These are phyloP conservation scores for Kernera saxatilis DNA, from an alignment of 345 rosid genomes.

Conservation along the genomic window DNA sequence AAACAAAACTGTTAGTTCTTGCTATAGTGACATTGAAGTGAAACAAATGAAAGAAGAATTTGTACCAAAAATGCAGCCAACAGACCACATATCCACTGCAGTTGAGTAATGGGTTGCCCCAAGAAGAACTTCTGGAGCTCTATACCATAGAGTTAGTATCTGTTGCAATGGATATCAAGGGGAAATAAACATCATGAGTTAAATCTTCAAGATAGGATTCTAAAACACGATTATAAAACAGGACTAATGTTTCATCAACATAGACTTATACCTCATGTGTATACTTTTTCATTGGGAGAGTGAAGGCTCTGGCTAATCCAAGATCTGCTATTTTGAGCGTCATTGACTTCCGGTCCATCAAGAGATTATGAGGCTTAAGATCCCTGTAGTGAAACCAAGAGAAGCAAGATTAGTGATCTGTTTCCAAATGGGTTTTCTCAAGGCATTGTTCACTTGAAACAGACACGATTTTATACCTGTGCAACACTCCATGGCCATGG, in stretches of 20 bases:
- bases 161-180: slow-evolving; percentile 13
- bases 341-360: slow-evolving; percentile 76
- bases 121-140: slow-evolving; percentile 93
- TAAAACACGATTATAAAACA: neutral
- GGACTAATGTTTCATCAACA: neutral
- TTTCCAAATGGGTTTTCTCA: neutral
- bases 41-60: neutral
- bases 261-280: slow-evolving; percentile 40
- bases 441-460: neutral
- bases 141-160: slow-evolving; percentile 92
- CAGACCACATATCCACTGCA: slow-evolving; percentile 97
- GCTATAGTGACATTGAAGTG: neutral
- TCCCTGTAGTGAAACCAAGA: slow-evolving; percentile 44
- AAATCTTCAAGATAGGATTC: neutral
- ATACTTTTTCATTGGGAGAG: slow-evolving; percentile 75
- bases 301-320: slow-evolving; percentile 82
- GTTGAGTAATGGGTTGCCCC: slow-evolving; percentile 98
- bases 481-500: slow-evolving; percentile 93
- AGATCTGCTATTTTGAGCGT: slow-evolving; percentile 91
- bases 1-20: neutral
- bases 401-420: neutral
- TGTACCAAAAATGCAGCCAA: slow-evolving; percentile 86
- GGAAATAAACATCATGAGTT: neutral
- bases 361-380: slow-evolving; percentile 91
- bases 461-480: slow-evolving; percentile 46